phyloP scores from a whole-genome alignment of 2,329 filamentous ascomycete species.

The Ustilaginoidea virens region DNA sequence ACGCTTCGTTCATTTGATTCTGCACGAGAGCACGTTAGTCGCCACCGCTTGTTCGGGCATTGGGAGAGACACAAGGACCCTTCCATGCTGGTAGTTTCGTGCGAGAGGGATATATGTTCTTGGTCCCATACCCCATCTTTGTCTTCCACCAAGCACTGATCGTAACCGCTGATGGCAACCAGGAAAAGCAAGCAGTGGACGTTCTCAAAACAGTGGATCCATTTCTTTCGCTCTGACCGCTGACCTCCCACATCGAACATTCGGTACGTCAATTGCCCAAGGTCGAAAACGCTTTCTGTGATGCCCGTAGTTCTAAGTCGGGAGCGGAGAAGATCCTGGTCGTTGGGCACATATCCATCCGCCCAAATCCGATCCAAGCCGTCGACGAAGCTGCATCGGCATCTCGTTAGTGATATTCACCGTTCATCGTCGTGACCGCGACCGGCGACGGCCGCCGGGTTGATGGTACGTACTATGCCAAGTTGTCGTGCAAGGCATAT shows the following conservation, averaged over 20 bases:
- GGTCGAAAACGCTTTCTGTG: slow-evolving; percentile 91
- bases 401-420: too few species aligned
- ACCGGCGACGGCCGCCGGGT: not conserved
- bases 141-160: slow-evolving; percentile 91
- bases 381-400: slow-evolving; percentile 55
- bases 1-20: slow-evolving; percentile 85
- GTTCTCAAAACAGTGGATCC: slow-evolving; percentile 97
- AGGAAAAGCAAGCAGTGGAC: slow-evolving; percentile 86
- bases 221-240: slow-evolving; percentile 94
- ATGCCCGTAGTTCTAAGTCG: slow-evolving; percentile 98
- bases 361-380: slow-evolving; percentile 63
- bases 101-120: not conserved
- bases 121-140: slow-evolving; percentile 65
- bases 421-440: slow-evolving; percentile 6
- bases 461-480: slow-evolving; percentile 85
- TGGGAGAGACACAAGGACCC: not conserved
- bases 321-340: slow-evolving; percentile 87
- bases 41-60: not conserved
- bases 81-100: too few species aligned
- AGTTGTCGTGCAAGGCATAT: slow-evolving; percentile 89
- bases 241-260: slow-evolving; percentile 98
- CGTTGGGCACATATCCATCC: slow-evolving; percentile 70
- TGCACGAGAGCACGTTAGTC: slow-evolving; percentile 19
- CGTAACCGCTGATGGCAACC: slow-evolving; percentile 89
- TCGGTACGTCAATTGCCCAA: slow-evolving; percentile 83